phyloP scores from a whole-genome alignment of 2,329 filamentous ascomycete genomes.

The Juglanconis juglandina region DNA sequence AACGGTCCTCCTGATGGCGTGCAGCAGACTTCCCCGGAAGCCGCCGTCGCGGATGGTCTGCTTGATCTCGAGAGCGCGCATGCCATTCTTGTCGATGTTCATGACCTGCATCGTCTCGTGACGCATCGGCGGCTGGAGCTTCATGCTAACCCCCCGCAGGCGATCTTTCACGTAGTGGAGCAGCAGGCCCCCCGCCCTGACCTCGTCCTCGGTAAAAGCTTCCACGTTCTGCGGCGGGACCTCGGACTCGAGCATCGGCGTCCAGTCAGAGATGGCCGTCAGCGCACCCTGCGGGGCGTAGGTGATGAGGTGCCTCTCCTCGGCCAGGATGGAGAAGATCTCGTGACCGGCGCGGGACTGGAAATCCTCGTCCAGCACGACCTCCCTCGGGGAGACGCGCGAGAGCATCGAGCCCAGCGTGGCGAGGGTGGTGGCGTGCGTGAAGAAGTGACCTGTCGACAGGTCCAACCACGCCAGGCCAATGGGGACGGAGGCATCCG shows the following conservation, averaged over 20 bases:
- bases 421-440: constrained; percentile 68
- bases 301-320: constrained; percentile 73
- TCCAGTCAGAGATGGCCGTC: constrained; percentile 62
- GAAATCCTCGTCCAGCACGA: constrained; percentile 69
- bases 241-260: constrained; percentile 70
- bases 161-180: constrained; percentile 80
- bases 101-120: constrained; percentile 74
- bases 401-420: constrained; percentile 78
- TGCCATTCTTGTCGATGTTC: constrained; percentile 86
- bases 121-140: constrained; percentile 77
- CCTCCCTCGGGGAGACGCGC: constrained; percentile 78
- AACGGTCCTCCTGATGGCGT: constrained; percentile 83
- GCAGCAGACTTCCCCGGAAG: constrained; percentile 79
- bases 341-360: constrained; percentile 56
- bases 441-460: constrained; percentile 92
- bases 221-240: constrained; percentile 51
- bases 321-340: constrained; percentile 65
- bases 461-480: constrained; percentile 93
- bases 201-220: constrained; percentile 65
- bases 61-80: constrained; percentile 85
- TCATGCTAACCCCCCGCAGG: constrained; percentile 73
- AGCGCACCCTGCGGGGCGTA: constrained; percentile 56
- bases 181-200: constrained; percentile 74
- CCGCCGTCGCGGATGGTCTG: constrained; percentile 77
- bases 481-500: constrained; percentile 40